Evolutionary conservation across 23 red algal species (phyloP).

Genomic region (Agarophyton chilense): DNA sequence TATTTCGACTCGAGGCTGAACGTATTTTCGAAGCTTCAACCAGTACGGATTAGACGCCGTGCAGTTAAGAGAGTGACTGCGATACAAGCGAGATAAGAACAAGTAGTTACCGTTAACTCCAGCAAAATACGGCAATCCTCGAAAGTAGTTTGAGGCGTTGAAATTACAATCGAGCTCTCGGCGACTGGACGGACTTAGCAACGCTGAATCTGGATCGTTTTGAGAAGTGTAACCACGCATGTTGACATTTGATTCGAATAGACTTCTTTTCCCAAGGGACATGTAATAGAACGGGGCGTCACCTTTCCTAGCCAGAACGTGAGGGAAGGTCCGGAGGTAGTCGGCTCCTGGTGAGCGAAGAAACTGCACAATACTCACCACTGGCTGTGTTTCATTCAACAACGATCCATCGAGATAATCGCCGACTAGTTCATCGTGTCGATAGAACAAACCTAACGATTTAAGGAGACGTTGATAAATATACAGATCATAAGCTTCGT

Average conservation of each 20-base stretch:
- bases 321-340: conserved; percentile 32
- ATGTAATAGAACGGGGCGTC: conserved; percentile 62
- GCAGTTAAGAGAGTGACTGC: conserved; percentile 46
- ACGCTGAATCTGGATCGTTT: conserved; percentile 6
- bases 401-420: conserved; percentile 29
- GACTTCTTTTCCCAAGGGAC: conserved; percentile 36
- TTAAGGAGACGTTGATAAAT: conserved; percentile 27
- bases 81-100: conserved; percentile 30
- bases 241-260: conserved; percentile 42
- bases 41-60: conserved; percentile 31
- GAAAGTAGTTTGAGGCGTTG: conserved; percentile 36
- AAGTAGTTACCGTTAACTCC: conserved; percentile 45
- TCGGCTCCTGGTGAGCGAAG: conserved; percentile 2
- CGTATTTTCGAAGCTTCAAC: conserved; percentile 34
- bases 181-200: neutral
- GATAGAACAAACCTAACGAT: conserved; percentile 8
- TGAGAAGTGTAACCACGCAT: conserved; percentile 9
- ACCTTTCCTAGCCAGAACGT: conserved; percentile 27
- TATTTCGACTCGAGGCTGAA: conserved; percentile 38
- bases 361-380: conserved; percentile 35
- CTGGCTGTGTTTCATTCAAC: conserved; percentile 34
- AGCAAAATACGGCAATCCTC: conserved; percentile 12
- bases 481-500: conserved; percentile 38
- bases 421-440: conserved; percentile 36
- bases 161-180: conserved; percentile 40